Percentiles rank a stretch among this genome's conserved stretches.
phyloP scores from a whole-genome alignment of 2,329 filamentous ascomycete species.

The Xylaria sp. region DNA sequence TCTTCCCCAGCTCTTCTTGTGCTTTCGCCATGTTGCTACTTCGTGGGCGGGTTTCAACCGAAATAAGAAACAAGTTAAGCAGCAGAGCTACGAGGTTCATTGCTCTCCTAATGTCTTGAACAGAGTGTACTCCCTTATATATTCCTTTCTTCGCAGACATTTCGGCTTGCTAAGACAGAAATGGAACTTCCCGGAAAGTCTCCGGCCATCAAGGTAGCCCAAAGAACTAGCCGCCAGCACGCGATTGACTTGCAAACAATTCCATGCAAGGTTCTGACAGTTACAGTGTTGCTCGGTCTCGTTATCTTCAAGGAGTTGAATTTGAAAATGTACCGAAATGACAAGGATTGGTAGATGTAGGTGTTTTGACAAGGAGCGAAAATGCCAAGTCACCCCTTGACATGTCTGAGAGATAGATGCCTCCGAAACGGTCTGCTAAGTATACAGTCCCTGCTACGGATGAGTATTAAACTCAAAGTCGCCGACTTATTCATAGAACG shows the following conservation, averaged over 20 bases:
- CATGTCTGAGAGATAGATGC: no score
- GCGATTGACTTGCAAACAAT: not conserved
- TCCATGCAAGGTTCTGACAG: not conserved
- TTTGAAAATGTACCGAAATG: not conserved
- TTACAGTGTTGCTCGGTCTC: not conserved
- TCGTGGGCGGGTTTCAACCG: not conserved
- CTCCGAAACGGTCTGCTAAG: no score
- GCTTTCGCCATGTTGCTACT: constrained; percentile 25
- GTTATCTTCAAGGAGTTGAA: not conserved
- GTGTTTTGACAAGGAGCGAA: no score
- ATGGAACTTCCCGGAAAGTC: constrained; percentile 24
- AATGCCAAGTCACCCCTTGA: no score
- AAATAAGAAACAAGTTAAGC: not conserved
- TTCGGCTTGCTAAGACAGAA: not conserved
- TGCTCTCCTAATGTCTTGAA: not conserved
- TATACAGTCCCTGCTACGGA: no score
- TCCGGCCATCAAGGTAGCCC: constrained; percentile 4
- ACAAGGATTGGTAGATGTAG: no score
- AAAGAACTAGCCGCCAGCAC: not conserved
- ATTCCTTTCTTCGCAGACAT: not conserved
- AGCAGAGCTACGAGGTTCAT: not conserved
- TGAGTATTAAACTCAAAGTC: no score
- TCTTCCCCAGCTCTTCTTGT: constrained; percentile 32
- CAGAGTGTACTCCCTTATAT: not conserved
- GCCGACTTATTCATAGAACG: not conserved